Conservation (phyloP, 2,329 filamentous ascomycete species). For the Exophiala xenobiotica region DNA sequence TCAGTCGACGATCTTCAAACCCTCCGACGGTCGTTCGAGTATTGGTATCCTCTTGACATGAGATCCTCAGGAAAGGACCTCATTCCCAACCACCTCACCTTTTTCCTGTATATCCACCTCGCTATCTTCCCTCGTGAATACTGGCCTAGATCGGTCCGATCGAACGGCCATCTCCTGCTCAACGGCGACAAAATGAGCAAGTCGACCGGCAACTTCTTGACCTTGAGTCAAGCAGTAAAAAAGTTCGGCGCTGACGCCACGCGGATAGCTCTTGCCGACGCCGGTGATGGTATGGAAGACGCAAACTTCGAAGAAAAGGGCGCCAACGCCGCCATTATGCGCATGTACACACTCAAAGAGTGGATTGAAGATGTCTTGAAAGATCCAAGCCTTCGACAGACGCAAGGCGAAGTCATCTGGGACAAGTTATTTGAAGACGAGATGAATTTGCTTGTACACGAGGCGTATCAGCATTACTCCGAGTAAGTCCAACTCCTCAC, state of each 20-base stretch:
- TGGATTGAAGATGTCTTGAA: conserved; percentile 87
- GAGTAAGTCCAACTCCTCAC: conserved; percentile 46
- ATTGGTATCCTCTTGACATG: conserved; percentile 93
- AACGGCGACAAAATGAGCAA: conserved; percentile 99
- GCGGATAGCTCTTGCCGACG: conserved; percentile 87
- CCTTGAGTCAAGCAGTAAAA: conserved; percentile 75
- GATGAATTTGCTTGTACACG: conserved; percentile 76
- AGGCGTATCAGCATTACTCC: conserved; percentile 76
- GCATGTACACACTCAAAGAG: conserved; percentile 77
- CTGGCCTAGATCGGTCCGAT: conserved; percentile 82
- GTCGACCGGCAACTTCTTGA: conserved; percentile 96
- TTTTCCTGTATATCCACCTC: conserved; percentile 90
- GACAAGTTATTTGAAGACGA: conserved; percentile 93
- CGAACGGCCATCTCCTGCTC: conserved; percentile 88
- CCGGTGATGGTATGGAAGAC: conserved; percentile 89
- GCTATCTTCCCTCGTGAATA: conserved; percentile 85
- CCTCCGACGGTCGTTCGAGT: conserved; percentile 90
- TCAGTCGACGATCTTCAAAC: conserved; percentile 69
- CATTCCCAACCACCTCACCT: conserved; percentile 90
- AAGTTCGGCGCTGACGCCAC: conserved; percentile 96
- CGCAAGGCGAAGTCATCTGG: conserved; percentile 68
- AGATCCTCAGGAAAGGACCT: conserved; percentile 88
- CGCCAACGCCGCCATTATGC: conserved; percentile 85
- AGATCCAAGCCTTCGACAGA: conserved; percentile 71
- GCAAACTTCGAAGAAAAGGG: conserved; percentile 97